These are phyloP conservation scores for Podospora sp. DNA, from an alignment of 495 filamentous ascomycete genomes.

Conservation along the genomic window DNA sequence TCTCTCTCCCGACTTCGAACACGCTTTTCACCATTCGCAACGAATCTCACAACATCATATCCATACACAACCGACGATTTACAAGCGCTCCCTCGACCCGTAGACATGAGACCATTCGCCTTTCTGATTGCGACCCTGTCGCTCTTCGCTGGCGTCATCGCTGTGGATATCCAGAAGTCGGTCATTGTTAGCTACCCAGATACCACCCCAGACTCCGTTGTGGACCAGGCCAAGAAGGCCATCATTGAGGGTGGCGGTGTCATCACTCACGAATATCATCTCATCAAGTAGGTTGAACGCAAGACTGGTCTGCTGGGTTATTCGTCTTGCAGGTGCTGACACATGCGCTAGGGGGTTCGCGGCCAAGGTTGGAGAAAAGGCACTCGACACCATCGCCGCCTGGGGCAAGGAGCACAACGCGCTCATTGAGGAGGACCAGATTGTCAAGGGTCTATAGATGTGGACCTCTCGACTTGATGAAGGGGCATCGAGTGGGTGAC, in stretches of 20 bases:
- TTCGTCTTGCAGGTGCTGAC: slow-evolving; percentile 20
- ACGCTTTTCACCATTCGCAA: neutral
- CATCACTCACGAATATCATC: slow-evolving; percentile 58
- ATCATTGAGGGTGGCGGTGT: slow-evolving; percentile 66
- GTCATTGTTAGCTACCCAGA: slow-evolving; percentile 77
- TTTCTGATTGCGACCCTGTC: slow-evolving; percentile 59
- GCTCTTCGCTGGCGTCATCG: slow-evolving; percentile 54
- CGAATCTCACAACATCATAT: neutral
- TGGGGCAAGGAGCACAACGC: slow-evolving; percentile 66
- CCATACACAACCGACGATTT: neutral
- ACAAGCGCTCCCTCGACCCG: neutral
- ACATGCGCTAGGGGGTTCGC: slow-evolving; percentile 68
- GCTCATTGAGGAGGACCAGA: slow-evolving; percentile 74
- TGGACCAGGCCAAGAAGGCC: slow-evolving; percentile 69
- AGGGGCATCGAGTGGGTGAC: neutral
- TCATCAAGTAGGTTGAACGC: slow-evolving; percentile 57
- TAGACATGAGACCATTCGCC: slow-evolving; percentile 62
- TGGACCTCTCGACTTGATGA: neutral
- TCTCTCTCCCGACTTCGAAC: neutral
- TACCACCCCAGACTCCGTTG: slow-evolving; percentile 68
- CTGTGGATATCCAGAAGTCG: slow-evolving; percentile 63
- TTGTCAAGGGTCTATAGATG: slow-evolving; percentile 44
- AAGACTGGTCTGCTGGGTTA: neutral
- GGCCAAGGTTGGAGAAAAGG: slow-evolving; percentile 66
- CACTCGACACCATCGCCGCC: slow-evolving; percentile 69